A percentile compares a stretch with the other conserved stretches of the same genome.
These are phyloP conservation scores for Diutina sp. DNA, from an alignment of 1,139 yeast species.

Conservation along the genomic window DNA sequence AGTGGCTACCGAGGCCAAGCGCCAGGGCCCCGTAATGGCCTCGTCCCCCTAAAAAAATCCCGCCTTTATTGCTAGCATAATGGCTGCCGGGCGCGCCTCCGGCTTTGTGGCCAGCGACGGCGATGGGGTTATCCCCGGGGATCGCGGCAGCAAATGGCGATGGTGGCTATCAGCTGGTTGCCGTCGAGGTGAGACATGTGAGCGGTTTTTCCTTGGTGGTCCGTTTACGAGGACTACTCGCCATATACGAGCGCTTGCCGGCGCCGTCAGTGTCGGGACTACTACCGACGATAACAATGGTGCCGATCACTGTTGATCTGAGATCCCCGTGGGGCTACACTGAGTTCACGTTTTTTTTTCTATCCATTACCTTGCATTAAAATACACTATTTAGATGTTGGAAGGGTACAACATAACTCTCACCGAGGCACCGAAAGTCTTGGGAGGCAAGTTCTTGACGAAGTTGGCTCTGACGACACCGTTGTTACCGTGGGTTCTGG, in stretches of 20 bases:
- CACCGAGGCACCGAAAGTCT: conserved; percentile 99
- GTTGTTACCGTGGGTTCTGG: conserved; percentile 98
- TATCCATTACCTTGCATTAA: conserved; percentile 3
- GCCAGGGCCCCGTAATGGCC: neutral
- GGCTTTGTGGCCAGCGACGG: neutral
- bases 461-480: conserved; percentile 98
- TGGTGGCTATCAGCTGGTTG: no score
- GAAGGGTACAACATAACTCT: conserved; percentile 99
- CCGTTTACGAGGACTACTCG: no score
- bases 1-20: neutral
- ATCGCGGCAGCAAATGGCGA: neutral
- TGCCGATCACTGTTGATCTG: no score
- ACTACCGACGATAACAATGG: no score
- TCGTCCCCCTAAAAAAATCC: neutral
- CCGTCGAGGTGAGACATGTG: no score
- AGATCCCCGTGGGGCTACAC: neutral
- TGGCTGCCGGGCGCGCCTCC: neutral
- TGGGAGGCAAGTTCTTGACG: conserved; percentile 98
- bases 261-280: no score
- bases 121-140: neutral
- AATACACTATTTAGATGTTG: conserved; percentile 59
- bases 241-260: no score
- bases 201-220: no score
- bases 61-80: neutral
- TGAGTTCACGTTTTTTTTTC: neutral